Percentiles rank a stretch among this genome's conserved stretches.
Evolutionary conservation across 2,329 filamentous ascomycete genomes (phyloP).

Genomic region (Pseudocercospora crystallina): DNA sequence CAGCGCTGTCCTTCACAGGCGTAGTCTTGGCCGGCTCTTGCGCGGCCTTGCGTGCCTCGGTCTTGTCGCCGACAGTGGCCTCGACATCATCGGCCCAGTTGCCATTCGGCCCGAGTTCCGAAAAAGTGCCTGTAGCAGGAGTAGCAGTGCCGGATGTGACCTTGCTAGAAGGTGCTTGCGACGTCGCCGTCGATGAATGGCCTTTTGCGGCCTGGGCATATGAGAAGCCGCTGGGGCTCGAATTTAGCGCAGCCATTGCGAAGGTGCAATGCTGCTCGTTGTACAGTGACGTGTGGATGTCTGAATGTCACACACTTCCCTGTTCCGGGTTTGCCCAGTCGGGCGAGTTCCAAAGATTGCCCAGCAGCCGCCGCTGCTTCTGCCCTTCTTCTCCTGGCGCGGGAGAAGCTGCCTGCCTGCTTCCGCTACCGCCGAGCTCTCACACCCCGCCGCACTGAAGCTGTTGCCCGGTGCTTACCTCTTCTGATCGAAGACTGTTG

Average conservation of each 20-base stretch:
- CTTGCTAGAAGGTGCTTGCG: constrained; percentile 48
- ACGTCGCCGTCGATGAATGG: constrained; percentile 52
- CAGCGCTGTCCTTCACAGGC: constrained; percentile 31
- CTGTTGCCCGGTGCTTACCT: neutral
- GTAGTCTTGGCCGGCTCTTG: constrained; percentile 26
- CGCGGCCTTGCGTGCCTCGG: constrained; percentile 34
- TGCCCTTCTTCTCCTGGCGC: constrained; percentile 8
- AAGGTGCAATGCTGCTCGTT: constrained; percentile 11
- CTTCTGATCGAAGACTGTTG: neutral
- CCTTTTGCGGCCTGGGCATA: constrained; percentile 96
- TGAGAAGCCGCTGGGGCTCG: constrained; percentile 61
- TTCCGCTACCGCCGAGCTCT: constrained; percentile 9
- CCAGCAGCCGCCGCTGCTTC: constrained; percentile 25
- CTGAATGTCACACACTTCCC: constrained; percentile 21
- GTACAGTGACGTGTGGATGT: constrained; percentile 5
- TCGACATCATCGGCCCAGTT: constrained; percentile 53
- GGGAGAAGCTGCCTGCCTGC: constrained; percentile 16
- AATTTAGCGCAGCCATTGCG: constrained; percentile 29
- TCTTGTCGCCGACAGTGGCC: constrained; percentile 37
- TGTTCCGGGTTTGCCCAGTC: constrained; percentile 24
- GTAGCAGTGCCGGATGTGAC: constrained; percentile 43
- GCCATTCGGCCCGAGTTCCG: constrained; percentile 37
- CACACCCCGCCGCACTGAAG: constrained; percentile 6
- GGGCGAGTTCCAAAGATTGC: constrained; percentile 25
- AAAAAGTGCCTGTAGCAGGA: constrained; percentile 41